Evolutionary conservation across 164 flowering plant genomes (phyloP).

Genomic region (Echeveria elegans): DNA sequence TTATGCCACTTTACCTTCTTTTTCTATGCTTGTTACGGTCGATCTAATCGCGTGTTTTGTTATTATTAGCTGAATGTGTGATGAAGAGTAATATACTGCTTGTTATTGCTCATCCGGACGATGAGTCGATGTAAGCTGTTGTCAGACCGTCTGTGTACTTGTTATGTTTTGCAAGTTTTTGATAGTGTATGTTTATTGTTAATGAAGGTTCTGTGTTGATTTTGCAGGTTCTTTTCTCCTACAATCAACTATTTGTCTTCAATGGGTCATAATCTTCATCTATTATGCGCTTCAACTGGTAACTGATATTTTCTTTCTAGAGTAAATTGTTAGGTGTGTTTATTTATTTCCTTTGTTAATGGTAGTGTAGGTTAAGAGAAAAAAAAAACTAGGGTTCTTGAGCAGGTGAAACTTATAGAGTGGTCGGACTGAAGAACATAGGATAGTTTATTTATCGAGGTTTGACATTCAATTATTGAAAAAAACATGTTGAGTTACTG

Average conservation of each 20-base stretch:
- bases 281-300: slow-evolving; percentile 85
- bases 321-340: background rate
- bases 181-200: background rate
- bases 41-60: background rate
- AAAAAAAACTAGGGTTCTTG: too few species aligned
- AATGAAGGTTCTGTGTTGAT: background rate
- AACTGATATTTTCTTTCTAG: slow-evolving; percentile 8
- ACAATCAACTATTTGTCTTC: slow-evolving; percentile 58
- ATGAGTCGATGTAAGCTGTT: slow-evolving; percentile 77
- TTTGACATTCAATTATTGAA: too few species aligned
- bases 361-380: too few species aligned
- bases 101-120: slow-evolving; percentile 93
- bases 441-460: too few species aligned
- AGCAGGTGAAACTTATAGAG: too few species aligned
- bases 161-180: background rate
- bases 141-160: background rate
- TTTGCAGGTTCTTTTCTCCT: slow-evolving; percentile 88
- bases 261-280: slow-evolving; percentile 57
- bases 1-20: background rate
- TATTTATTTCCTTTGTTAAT: background rate
- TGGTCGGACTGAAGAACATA: too few species aligned
- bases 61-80: background rate
- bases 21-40: background rate
- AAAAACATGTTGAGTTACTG: too few species aligned
- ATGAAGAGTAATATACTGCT: slow-evolving; percentile 56